phyloP scores from a whole-genome alignment of 1,139 yeast genomes.

The Casaregolazyma suthepensis region DNA sequence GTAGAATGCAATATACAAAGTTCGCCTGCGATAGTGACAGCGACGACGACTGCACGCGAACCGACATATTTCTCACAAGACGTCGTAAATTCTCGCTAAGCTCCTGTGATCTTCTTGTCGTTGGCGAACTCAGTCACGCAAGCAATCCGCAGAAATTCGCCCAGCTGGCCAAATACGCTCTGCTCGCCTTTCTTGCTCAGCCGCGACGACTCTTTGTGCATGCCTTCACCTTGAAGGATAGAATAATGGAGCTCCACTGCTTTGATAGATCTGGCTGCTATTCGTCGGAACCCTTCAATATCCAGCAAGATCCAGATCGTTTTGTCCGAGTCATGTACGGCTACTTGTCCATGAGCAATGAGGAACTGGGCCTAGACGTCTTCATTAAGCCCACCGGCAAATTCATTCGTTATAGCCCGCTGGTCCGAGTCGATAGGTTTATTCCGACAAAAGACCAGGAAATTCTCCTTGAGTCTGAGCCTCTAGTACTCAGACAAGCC shows the following conservation, averaged over 20 bases:
- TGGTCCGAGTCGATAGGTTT: no score
- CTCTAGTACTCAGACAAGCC: not conserved
- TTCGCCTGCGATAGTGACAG: no score
- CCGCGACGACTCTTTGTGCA: not conserved
- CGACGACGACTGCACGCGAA: no score
- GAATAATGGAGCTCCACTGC: not conserved
- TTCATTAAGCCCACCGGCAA: not conserved
- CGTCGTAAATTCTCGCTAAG: no score
- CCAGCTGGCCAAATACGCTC: not conserved
- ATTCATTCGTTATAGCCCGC: no score
- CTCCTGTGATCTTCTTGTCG: no score
- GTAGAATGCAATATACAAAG: no score
- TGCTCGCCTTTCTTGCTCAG: not conserved
- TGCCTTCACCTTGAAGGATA: not conserved
- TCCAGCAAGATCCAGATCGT: not conserved
- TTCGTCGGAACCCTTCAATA: not conserved
- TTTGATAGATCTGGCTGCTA: not conserved
- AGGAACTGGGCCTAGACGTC: not conserved
- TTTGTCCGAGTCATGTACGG: not conserved
- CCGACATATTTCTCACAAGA: no score
- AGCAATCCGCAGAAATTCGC: not conserved
- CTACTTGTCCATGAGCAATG: not conserved
- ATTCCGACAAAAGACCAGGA: not conserved
- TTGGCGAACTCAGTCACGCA: no score
- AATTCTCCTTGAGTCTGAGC: not conserved